Evolutionary conservation across 2,329 filamentous ascomycete genomes (phyloP), one percentile per base, ranked within the genome.

Genomic region (Thermoascus crustaceus): DNA sequence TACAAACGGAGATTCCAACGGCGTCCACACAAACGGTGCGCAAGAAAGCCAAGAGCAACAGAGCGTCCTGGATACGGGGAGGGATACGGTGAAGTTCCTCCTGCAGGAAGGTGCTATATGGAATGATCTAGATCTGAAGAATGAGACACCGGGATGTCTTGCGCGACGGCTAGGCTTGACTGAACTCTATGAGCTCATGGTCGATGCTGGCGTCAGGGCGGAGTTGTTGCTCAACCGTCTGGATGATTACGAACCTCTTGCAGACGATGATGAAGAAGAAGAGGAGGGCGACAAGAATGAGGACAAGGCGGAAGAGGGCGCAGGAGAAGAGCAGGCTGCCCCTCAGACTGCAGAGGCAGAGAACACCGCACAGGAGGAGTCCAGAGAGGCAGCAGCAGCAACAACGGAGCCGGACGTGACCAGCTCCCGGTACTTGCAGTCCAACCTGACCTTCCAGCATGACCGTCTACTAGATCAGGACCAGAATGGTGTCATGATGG

Each of bases 91-190:
- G 4, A 74, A 76, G 47, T 75, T 91, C 53, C 71, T 96, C 5
- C 78, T 96, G 41, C 74, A 88, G 52, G 82, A 83, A 48, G 91
- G 91, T 20, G 91, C 86, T 7, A 95, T 96, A 48, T 98, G 91
- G 91, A 98, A 98, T 64, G 88, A 95, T 57, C 69, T 96, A 37
- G 86, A 96, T 59, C 65, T 70, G 46, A 81, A 85, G 48, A 75
- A 86, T 50, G 89, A 96, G 69, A 96, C 91, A 3, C 87, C 91
- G 0, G 91, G 87, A 5, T 96, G 89, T 57, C 67, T 95, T 27
- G 91, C 91, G 6, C 69, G 72, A 18, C 57, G 76, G 30, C 46
- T 95, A 16, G 81, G 82, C 0, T 67, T 84, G 49, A 71, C 63
- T 35, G 72, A 76, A 32, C 64, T 95, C 22, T 96, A 98, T 56